A percentile compares a stretch with the other conserved stretches of the same genome.
These are phyloP conservation scores for Pythium biforme DNA, from an alignment of 352 stramenopile genomes.

Conservation along the genomic window DNA sequence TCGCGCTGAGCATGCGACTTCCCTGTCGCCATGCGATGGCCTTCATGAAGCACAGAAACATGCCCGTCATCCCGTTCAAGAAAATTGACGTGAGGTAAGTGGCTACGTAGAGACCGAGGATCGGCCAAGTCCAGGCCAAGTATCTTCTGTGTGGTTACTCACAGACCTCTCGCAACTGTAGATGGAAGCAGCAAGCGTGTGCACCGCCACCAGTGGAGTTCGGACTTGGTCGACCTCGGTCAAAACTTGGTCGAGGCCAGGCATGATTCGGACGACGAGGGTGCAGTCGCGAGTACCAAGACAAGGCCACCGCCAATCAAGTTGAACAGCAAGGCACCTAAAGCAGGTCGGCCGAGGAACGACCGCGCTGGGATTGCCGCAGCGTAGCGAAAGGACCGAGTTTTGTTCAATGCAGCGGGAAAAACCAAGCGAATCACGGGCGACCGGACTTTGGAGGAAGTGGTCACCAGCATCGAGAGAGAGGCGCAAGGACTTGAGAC, in stretches of 20 bases:
- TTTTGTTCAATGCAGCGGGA: conserved; percentile 13
- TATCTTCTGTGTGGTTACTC: not conserved
- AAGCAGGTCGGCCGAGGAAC: conserved; percentile 3
- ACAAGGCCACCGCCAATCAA: not conserved
- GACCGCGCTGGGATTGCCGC: not conserved
- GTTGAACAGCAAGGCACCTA: conserved; percentile 9
- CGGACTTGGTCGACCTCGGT: not conserved
- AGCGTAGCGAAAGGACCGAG: not conserved
- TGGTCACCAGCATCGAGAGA: conserved; percentile 2
- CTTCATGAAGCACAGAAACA: conserved; percentile 7
- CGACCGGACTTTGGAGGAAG: conserved; percentile 15
- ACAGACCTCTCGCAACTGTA: not conserved
- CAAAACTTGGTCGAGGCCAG: not conserved
- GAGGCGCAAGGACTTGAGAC: conserved; percentile 11
- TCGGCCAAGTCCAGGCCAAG: not conserved
- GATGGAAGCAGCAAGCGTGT: not conserved
- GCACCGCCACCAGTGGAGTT: not conserved
- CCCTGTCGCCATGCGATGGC: conserved; percentile 25
- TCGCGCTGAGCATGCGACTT: conserved; percentile 16
- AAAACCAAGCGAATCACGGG: not conserved
- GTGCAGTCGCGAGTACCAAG: not conserved
- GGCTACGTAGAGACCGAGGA: not conserved
- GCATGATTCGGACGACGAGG: not conserved
- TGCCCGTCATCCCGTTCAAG: conserved; percentile 9
- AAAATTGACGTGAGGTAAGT: conserved; percentile 12